phyloP scores from a whole-genome alignment of 768 basidiomycete species.

The Clitopilus passeckerianus region DNA sequence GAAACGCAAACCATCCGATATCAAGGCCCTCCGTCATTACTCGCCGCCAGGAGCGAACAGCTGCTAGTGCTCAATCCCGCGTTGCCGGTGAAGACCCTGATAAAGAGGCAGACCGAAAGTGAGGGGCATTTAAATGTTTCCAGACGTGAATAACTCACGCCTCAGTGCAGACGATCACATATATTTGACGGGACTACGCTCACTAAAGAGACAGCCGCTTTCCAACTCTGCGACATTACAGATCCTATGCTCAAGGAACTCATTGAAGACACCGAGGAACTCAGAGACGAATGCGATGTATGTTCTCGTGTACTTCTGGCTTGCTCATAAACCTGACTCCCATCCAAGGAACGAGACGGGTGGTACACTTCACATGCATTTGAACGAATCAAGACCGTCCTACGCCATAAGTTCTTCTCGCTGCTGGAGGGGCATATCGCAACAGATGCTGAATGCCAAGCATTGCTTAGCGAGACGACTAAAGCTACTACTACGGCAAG shows the following conservation, averaged over 20 bases:
- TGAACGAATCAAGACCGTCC: slow-evolving; percentile 78
- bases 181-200: slow-evolving; percentile 84
- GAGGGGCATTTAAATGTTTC: slow-evolving; percentile 3
- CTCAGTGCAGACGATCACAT: slow-evolving; percentile 55
- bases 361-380: slow-evolving; percentile 81
- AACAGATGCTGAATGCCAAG: slow-evolving; percentile 69
- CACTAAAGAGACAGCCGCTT: slow-evolving; percentile 85
- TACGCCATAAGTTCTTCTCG: slow-evolving; percentile 83
- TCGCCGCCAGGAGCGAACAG: slow-evolving; percentile 55
- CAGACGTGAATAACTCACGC: slow-evolving; percentile 5
- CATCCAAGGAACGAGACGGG: slow-evolving; percentile 70
- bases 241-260: slow-evolving; percentile 81
- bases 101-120: slow-evolving; percentile 42
- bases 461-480: slow-evolving; percentile 43
- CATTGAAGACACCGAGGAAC: slow-evolving; percentile 68
- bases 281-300: slow-evolving; percentile 74
- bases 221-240: slow-evolving; percentile 88
- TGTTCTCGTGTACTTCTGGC: slow-evolving; percentile 18
- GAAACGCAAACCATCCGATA: slow-evolving; percentile 81
- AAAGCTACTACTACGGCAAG: slow-evolving; percentile 34
- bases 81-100: slow-evolving; percentile 33
- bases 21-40: slow-evolving; percentile 71
- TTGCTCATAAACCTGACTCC: not conserved
- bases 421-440: slow-evolving; percentile 68
- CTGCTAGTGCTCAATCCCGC: slow-evolving; percentile 32